Percentiles rank a stretch among this genome's conserved stretches.
These are phyloP conservation scores for Podospora pseudocomata DNA, from an alignment of 495 filamentous ascomycete species.

Conservation along the genomic window DNA sequence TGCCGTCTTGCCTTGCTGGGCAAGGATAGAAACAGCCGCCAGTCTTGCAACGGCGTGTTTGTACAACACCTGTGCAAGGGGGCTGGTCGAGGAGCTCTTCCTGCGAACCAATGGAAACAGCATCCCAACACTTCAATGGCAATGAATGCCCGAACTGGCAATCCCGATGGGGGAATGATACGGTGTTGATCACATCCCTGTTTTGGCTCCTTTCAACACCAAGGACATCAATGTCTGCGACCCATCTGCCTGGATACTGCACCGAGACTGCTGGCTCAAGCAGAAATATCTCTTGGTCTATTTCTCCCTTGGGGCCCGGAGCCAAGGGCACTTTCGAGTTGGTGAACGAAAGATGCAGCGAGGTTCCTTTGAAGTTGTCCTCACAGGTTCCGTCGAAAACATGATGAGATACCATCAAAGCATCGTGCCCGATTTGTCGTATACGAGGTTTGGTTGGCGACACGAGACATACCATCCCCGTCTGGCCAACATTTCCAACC, in stretches of 20 bases:
- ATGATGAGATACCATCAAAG: not conserved
- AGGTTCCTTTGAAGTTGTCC: not conserved
- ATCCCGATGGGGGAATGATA: not conserved
- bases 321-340: not conserved
- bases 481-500: not conserved
- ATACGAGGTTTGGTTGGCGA: not conserved
- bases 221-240: not conserved
- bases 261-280: not conserved
- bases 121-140: not conserved
- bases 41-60: not conserved
- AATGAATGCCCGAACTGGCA: not conserved
- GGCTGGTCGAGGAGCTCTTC: not conserved
- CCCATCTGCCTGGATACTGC: not conserved
- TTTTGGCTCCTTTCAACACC: not conserved
- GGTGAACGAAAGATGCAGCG: not conserved
- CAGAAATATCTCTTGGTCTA: slow-evolving; percentile 3
- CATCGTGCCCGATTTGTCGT: not conserved
- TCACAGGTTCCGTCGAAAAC: not conserved
- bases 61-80: not conserved
- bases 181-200: not conserved
- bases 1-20: not conserved
- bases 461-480: not conserved
- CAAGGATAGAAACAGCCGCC: not conserved
- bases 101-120: not conserved
- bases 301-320: not conserved